Conservation (phyloP, 805 yeast species). For the Candida morakotiae region DNA sequence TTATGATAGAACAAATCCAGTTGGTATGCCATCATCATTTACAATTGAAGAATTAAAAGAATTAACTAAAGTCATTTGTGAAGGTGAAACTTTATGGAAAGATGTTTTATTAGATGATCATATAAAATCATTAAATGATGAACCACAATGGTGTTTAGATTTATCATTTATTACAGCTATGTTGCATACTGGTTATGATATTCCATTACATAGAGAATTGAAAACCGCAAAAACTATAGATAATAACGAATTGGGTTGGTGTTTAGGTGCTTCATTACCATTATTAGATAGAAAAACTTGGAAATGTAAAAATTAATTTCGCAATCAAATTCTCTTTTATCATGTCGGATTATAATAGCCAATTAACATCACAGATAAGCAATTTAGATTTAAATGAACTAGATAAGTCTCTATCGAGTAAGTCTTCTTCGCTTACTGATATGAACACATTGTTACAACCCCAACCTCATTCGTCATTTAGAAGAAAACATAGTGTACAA, state of each 20-base stretch:
- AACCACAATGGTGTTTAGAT: slow-evolving; percentile 95
- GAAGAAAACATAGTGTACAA: slow-evolving; percentile 7
- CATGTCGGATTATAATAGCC: slow-evolving; percentile 3
- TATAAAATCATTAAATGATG: slow-evolving; percentile 58
- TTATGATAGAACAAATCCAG: slow-evolving; percentile 89
- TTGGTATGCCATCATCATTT: slow-evolving; percentile 92
- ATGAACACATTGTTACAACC: slow-evolving; percentile 3
- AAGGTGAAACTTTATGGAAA: slow-evolving; percentile 76
- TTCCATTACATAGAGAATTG: slow-evolving; percentile 84
- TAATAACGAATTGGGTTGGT: slow-evolving; percentile 95
- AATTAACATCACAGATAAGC: slow-evolving; percentile 1
- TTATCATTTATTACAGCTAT: slow-evolving; percentile 85
- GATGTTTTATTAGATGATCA: slow-evolving; percentile 65
- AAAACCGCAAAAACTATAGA: slow-evolving; percentile 88
- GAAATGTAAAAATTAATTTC: slow-evolving; percentile 45
- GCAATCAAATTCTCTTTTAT: background rate
- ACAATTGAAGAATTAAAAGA: slow-evolving; percentile 80
- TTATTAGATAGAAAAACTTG: slow-evolving; percentile 65
- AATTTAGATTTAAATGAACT: slow-evolving; percentile 2
- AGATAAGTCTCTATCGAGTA: background rate
- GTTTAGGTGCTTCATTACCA: slow-evolving; percentile 95
- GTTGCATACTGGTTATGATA: slow-evolving; percentile 94
- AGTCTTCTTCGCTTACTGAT: background rate
- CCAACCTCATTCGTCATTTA: slow-evolving; percentile 7
- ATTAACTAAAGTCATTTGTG: slow-evolving; percentile 79